These are phyloP conservation scores for Aspergillus brunneoviolaceus DNA, from an alignment of 2,329 filamentous ascomycete species.

Conservation along the genomic window DNA sequence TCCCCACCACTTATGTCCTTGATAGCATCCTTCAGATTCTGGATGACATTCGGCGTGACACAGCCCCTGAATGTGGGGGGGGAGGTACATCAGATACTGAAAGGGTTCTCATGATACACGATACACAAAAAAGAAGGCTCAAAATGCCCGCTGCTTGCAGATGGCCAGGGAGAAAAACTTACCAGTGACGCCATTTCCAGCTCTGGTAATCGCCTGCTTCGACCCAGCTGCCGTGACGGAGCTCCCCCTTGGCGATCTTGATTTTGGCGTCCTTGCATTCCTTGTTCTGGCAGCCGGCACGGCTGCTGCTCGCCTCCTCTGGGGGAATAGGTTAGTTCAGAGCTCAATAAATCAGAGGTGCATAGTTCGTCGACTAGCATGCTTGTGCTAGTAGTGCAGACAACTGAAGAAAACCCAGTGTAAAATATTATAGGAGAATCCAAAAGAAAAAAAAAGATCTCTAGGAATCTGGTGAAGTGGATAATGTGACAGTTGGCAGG, in stretches of 20 bases:
- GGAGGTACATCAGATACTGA: background rate
- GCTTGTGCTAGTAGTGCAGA: too few relatives aligned
- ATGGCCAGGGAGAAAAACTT: slow-evolving; percentile 29
- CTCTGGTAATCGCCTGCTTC: slow-evolving; percentile 59
- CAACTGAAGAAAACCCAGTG: background rate
- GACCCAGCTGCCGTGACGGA: slow-evolving; percentile 75
- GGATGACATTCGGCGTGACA: slow-evolving; percentile 72
- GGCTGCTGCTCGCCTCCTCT: slow-evolving; percentile 69
- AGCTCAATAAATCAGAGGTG: background rate
- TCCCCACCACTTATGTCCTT: slow-evolving; percentile 42
- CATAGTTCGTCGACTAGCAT: background rate
- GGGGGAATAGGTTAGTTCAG: background rate
- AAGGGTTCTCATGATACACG: background rate
- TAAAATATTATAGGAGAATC: too few relatives aligned
- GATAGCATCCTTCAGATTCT: slow-evolving; percentile 58
- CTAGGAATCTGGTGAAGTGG: too few relatives aligned
- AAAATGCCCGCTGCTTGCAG: too few relatives aligned
- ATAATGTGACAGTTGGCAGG: slow-evolving; percentile 1
- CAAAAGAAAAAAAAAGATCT: too few relatives aligned
- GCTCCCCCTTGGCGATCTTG: slow-evolving; percentile 77
- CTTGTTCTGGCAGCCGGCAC: slow-evolving; percentile 71
- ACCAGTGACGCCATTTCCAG: slow-evolving; percentile 89
- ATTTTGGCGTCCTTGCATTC: slow-evolving; percentile 67
- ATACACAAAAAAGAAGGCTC: too few relatives aligned
- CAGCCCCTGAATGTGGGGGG: slow-evolving; percentile 65